phyloP scores from a whole-genome alignment of 495 filamentous ascomycete genomes.

The Paragyromitra xinjiangensis region DNA sequence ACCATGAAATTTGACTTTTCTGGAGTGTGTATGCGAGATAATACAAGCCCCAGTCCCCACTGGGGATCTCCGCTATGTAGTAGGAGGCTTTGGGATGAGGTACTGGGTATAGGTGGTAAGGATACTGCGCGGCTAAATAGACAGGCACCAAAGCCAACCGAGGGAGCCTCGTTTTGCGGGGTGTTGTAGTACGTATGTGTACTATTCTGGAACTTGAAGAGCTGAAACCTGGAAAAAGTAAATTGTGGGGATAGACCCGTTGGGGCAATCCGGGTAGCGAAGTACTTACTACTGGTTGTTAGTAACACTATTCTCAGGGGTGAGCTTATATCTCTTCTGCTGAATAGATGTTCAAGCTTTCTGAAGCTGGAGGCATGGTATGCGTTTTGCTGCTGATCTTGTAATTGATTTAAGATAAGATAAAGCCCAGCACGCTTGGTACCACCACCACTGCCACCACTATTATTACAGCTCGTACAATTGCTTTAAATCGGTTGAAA shows the following conservation, averaged over 20 bases:
- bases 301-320: too few species aligned
- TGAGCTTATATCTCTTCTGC: background rate
- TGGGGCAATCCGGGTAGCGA: background rate
- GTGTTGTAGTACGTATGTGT: slow-evolving; percentile 9
- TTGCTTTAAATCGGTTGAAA: background rate
- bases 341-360: background rate
- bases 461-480: background rate
- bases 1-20: background rate
- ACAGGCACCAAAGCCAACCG: slow-evolving; percentile 15
- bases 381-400: background rate
- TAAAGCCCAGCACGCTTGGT: background rate
- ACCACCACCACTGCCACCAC: background rate
- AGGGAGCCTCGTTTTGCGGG: slow-evolving; percentile 30
- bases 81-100: slow-evolving; percentile 14
- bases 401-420: slow-evolving; percentile 19
- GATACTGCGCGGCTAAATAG: slow-evolving; percentile 26
- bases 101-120: slow-evolving; percentile 19
- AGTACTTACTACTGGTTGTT: background rate
- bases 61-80: slow-evolving; percentile 10
- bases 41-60: slow-evolving; percentile 7
- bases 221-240: background rate
- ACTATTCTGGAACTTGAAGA: background rate
- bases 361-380: background rate
- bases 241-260: slow-evolving; percentile 8
- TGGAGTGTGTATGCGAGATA: slow-evolving; percentile 7